Conservation (phyloP, 352 stramenopile species). For the Globisporangium polare region DNA sequence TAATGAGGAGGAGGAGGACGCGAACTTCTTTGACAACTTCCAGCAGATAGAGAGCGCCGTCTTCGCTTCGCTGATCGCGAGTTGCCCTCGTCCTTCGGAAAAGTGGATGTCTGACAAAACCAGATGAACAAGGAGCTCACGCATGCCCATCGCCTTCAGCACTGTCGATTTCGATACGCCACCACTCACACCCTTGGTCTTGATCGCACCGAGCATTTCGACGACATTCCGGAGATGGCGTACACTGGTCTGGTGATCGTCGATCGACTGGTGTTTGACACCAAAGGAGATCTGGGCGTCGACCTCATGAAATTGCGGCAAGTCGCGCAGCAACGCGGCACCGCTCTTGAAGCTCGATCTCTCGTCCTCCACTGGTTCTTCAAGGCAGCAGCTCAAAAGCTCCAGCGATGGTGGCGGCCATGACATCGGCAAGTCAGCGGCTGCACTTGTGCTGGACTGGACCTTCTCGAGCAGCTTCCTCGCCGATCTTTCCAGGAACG, state of each 20-base stretch:
- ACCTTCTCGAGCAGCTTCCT: conserved; percentile 33
- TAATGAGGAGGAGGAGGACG: conserved; percentile 5
- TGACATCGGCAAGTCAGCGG: neutral
- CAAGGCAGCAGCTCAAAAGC: conserved; percentile 17
- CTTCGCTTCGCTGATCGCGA: conserved; percentile 55
- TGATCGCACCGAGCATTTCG: conserved; percentile 8
- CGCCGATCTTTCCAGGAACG: conserved; percentile 31
- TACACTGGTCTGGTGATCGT: conserved; percentile 17
- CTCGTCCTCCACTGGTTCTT: neutral
- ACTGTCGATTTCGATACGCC: conserved; percentile 5
- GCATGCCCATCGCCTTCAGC: conserved; percentile 41
- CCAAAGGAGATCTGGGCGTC: conserved; percentile 28
- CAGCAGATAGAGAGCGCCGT: conserved; percentile 60
- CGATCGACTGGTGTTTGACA: conserved; percentile 5
- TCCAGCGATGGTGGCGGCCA: conserved; percentile 22
- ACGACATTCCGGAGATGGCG: conserved; percentile 23
- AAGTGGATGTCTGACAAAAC: conserved; percentile 59
- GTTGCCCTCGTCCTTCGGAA: conserved; percentile 30
- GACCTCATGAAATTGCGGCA: conserved; percentile 24
- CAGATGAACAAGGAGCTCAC: conserved; percentile 45
- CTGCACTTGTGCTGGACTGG: conserved; percentile 4
- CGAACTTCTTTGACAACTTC: conserved; percentile 55
- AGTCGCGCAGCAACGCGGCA: neutral
- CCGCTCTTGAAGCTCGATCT: neutral
- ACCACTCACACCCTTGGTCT: conserved; percentile 1